Base-by-base conservation (phyloP, 441 rosid species). In the Raphanus hybrid region DNA sequence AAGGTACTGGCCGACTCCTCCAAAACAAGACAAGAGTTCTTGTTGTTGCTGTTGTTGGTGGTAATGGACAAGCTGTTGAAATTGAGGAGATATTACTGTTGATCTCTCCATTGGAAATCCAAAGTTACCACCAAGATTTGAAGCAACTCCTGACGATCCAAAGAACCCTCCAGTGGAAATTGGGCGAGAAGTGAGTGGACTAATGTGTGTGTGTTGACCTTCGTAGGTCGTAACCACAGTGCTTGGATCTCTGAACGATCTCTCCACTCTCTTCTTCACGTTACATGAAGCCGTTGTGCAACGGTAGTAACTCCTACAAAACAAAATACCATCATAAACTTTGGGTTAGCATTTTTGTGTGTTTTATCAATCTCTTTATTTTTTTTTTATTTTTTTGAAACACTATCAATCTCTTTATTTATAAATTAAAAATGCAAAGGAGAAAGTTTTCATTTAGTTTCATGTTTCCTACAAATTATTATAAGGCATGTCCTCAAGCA, bases 201-300 rank as follows among this genome's bases (percentile, higher is more conserved):
- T 90, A 27, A 85, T 87, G 72, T 88, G 94, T 20, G 75, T 85
- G 83, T 90, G 94, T 76, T 90, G 91, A 50, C 94, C 94, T 76
- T 90, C 92, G 50, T 90, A 90, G 9, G 94, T 90, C 8, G 92
- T 90, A 65, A 90, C 88, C 26, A 90, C 94, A 41, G 81, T 84
- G 84, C 76, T 84, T 39, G 92, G 88, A 78, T 90, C 92, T 69
- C 23, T 78, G 64, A 80, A 85, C 37, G 84, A 88, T 81, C 94
- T 83, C 82, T 90, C 92, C 0, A 90, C 94, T 80, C 94, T 80
- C 86, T 90, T 90, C 86, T 90, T 90, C 81, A 90, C 91, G 81
- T 84, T 87, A 82, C 95, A 90, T 15, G 90, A 84, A 26, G 85
- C 81, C 10, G 79, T 88, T 73, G 95, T 90, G 89, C 95, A 90